Evolutionary conservation across 805 yeast species (phyloP).

Genomic region (Candida ipomoeae): DNA sequence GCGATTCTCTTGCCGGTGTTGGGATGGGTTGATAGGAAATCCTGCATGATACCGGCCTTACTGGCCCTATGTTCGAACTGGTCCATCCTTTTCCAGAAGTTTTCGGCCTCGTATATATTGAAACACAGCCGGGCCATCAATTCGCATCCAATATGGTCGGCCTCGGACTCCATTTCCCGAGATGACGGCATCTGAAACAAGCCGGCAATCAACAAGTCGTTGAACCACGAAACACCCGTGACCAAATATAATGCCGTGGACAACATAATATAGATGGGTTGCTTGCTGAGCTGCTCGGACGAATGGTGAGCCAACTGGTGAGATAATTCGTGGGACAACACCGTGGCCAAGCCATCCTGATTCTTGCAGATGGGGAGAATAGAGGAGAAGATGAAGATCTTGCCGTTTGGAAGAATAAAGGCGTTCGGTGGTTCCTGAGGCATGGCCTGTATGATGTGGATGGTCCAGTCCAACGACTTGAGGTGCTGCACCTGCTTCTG

Average conservation of each 20-base stretch:
- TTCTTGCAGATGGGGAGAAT: constrained; percentile 73
- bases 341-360: constrained; percentile 94
- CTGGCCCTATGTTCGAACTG: constrained; percentile 24
- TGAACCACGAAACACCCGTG: constrained; percentile 56
- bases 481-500: constrained; percentile 33
- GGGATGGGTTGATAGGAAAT: constrained; percentile 84
- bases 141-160: constrained; percentile 91
- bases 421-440: constrained; percentile 87
- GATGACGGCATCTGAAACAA: constrained; percentile 77
- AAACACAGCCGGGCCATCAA: constrained; percentile 89
- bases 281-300: constrained; percentile 72
- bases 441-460: constrained; percentile 58
- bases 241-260: constrained; percentile 52
- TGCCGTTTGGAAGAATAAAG: constrained; percentile 93
- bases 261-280: constrained; percentile 62
- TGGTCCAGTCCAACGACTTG: constrained; percentile 60
- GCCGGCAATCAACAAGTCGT: constrained; percentile 50
- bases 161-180: constrained; percentile 92
- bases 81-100: constrained; percentile 82
- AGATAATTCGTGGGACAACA: constrained; percentile 86
- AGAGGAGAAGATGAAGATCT: constrained; percentile 81
- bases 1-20: constrained; percentile 67
- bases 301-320: constrained; percentile 93
- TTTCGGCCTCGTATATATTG: constrained; percentile 68
- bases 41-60: constrained; percentile 40